Evolutionary conservation across 192 early-diverging fungal species (phyloP), one percentile per base, ranked within the genome.

Genomic region (Backusella luteola): DNA sequence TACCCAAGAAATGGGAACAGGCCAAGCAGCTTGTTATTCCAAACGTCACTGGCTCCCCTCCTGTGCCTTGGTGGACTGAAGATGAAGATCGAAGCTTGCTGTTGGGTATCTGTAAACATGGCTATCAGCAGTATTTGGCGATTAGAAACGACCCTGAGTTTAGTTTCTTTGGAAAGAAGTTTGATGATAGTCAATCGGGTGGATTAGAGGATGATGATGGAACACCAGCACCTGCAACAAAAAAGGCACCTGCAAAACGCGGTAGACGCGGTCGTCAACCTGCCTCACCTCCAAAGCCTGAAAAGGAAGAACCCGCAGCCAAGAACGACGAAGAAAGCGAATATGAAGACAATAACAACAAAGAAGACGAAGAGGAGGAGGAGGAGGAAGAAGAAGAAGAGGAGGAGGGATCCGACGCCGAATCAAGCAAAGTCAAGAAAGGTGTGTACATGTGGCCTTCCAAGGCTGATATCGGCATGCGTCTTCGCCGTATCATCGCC

Each of bases 61-160:
- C 90, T 32, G 83, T 80, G 2, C 67, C 73, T 9, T 91, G 90
- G 90, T 96, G 94, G 94, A 92, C 92, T 32, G 66, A 87, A 6
- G 82, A 90, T 44, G 90, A 95, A 80, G 94, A 96, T 69, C 89
- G 91, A 34, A 93, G 95, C 78, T 66, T 96, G 67, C 73, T 96
- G 74, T 81, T 94, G 66, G 94, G 94, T 4, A 93, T 94, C 21
- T 86, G 86, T 74, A 91, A 90, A 69, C 86, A 94, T 73, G 94
- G 94, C 15, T 96, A 96, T 79, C 88, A 85, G 70, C 84, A 85
- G 26, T 63, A 83, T 63, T 66, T 76, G 14, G 83, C 84, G 15
- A 85, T 85, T 56, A 81, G 86, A 21, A 88, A 82, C 34, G 86
- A 88, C 36, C 80, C 84, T 8, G 86, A 88, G 49, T 88, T 88